A percentile compares a stretch with the other conserved stretches of the same genome.
Evolutionary conservation across 2,329 filamentous ascomycete genomes (phyloP).

Genomic region (Alternaria incomplexa): DNA sequence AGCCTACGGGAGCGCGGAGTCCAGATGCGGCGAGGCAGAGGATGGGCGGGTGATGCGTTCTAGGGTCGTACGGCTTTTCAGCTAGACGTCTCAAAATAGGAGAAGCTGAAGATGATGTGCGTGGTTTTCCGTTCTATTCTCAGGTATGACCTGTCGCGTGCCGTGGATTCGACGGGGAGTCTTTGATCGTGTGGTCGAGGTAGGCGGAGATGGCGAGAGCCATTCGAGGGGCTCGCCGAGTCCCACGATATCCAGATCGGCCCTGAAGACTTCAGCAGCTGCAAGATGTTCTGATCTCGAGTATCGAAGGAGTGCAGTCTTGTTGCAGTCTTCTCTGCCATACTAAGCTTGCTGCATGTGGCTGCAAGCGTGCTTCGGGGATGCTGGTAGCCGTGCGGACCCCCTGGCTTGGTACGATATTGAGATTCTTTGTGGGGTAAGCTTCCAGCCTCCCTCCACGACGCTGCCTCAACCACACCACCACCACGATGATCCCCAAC

Average conservation of each 20-base stretch:
- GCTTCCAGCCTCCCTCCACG: slow-evolving; percentile 5
- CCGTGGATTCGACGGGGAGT: slow-evolving; percentile 4
- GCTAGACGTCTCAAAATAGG: not conserved
- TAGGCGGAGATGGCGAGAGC: not conserved
- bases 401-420: not conserved
- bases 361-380: slow-evolving; percentile 3
- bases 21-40: not conserved
- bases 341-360: not conserved
- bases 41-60: slow-evolving; percentile 8
- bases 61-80: slow-evolving; percentile 5
- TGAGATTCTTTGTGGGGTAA: slow-evolving; percentile 13
- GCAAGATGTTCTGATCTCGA: not conserved
- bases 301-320: not conserved
- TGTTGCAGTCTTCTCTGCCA: not conserved
- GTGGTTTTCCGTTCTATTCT: not conserved
- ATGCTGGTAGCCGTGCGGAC: not conserved
- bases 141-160: not conserved
- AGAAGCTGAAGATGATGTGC: not conserved
- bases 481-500: not conserved
- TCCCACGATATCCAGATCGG: not conserved
- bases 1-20: slow-evolving; percentile 2
- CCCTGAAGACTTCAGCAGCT: not conserved
- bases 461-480: slow-evolving; percentile 6
- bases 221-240: slow-evolving; percentile 4
- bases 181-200: slow-evolving; percentile 4